Evolutionary conservation across 768 basidiomycete genomes (phyloP).

Genomic region (Trametes elegans): DNA sequence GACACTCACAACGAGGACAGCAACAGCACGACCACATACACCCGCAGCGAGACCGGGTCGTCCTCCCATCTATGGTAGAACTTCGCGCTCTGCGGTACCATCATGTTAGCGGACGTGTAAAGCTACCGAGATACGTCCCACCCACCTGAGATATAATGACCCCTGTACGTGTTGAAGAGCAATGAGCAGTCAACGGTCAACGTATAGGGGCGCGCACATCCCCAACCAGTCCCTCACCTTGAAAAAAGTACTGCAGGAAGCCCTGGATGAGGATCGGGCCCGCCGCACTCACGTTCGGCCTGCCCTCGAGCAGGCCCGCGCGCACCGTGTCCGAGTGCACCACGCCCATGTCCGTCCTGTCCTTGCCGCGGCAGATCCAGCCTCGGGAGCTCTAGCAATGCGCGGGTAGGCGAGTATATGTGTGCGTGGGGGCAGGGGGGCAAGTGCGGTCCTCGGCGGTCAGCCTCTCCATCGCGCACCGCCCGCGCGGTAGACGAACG

Average conservation of each 20-base stretch:
- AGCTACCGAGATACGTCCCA: neutral
- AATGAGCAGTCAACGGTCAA: neutral
- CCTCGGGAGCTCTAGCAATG: too few species aligned
- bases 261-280: constrained; percentile 45
- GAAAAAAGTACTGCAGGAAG: constrained; percentile 47
- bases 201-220: neutral
- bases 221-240: constrained; percentile 21
- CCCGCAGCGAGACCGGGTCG: constrained; percentile 42
- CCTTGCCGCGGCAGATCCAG: too few species aligned
- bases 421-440: too few species aligned
- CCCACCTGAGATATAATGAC: constrained; percentile 28
- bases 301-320: neutral
- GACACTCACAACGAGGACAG: constrained; percentile 42
- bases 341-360: too few species aligned
- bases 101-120: neutral
- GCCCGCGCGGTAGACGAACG: too few species aligned
- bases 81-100: constrained; percentile 16
- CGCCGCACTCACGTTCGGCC: constrained; percentile 13
- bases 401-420: too few species aligned
- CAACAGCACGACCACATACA: constrained; percentile 40
- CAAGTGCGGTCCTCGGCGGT: too few species aligned
- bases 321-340: too few species aligned
- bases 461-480: too few species aligned
- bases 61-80: constrained; percentile 27
- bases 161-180: neutral